These are phyloP conservation scores for Ogataea pilisensis DNA, from an alignment of 805 yeast genomes.

Conservation along the genomic window DNA sequence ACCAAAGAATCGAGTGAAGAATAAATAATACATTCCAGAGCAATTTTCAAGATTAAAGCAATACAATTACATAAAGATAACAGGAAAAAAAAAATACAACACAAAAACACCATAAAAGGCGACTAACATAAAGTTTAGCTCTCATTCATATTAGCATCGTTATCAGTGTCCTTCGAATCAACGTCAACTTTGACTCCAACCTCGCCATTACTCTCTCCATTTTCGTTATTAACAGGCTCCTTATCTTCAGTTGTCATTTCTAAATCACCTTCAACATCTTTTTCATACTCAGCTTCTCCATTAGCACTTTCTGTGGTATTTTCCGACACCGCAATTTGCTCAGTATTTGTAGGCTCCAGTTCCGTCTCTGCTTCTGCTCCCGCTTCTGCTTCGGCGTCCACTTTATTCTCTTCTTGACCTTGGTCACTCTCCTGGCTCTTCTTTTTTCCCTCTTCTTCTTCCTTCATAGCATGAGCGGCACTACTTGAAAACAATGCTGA, in stretches of 20 bases:
- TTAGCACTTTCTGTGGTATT: neutral
- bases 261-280: neutral
- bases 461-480: conserved; percentile 25
- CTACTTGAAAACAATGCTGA: conserved; percentile 29
- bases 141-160: conserved; percentile 29
- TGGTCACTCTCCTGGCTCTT: conserved; percentile 2
- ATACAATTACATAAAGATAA: neutral
- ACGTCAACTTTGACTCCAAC: neutral
- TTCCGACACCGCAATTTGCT: neutral
- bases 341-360: neutral
- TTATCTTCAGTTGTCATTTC: neutral
- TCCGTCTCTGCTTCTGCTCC: neutral
- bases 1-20: too few relatives aligned
- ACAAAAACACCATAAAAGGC: neutral
- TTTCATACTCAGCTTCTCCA: neutral
- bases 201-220: too few relatives aligned
- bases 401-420: neutral
- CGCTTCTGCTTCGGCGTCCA: neutral
- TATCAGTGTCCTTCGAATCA: neutral
- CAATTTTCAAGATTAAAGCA: too few relatives aligned
- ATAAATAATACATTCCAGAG: too few relatives aligned
- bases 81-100: neutral
- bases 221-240: neutral
- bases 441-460: conserved; percentile 5
- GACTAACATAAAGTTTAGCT: neutral